Evolutionary conservation across 2,329 filamentous ascomycete genomes (phyloP), one percentile per base, ranked within the genome.

Genomic region (Cladosporium oxysporum): DNA sequence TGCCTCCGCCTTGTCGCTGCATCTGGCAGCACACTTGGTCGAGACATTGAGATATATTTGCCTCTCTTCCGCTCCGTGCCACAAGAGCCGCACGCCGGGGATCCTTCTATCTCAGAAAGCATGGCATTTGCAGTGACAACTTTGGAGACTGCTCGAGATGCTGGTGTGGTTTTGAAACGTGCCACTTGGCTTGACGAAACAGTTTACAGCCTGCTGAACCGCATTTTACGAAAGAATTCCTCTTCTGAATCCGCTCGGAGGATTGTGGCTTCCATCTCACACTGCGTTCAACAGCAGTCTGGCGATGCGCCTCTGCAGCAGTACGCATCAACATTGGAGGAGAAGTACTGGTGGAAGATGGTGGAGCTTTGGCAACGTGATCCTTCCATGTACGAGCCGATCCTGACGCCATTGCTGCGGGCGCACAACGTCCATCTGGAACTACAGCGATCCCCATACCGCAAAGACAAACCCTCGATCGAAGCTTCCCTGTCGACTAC

Each of bases 381-480:
- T 31, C 41, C 53, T 8, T 31, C 33, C 16, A n/a, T 12, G 21
- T 41, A 44, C 16, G 52, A 37, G 28, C 37, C 49, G 3, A 3
- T 35, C 5, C 33, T 64, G 37, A 29, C 44, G 16, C 10, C 16
- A 18, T 5, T 67, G 41, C 47, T 63, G 18, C 18, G 44, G 55
- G 31, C 16, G 10, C 49, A 28, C 31, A 28, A 37, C 16, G 28
- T 53, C 28, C 58, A 67, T 8, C 33, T 69, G 16, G 26, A 68
- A 52, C 1, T 66, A 62, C 18, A 29, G 68, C 11, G 35, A 64
- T 33, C 50, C 65, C 16, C 31, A 14, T 66, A 28, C 14, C 23
- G 53, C 2, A n/a, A 21, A 5, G 33, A 23, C 49, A 44, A 55
- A 28, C 12, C 23, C 12, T 28, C 49, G 12, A 53, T 53, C 10